Conservation (phyloP, 306 rosid genomes). For the Alnus glutinosa region DNA sequence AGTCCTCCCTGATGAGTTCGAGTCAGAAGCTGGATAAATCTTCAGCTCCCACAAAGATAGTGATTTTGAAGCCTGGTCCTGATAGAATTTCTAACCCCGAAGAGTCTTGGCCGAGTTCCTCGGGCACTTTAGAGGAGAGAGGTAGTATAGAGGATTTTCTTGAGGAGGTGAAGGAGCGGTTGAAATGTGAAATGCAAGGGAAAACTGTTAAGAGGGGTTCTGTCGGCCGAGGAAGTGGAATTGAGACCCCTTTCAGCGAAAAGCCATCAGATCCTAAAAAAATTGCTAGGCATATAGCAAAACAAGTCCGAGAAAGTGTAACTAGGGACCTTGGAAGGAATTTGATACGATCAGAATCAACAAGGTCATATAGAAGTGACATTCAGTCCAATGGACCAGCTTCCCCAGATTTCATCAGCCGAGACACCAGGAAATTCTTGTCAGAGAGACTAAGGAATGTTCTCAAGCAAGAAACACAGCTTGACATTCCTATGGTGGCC, state of each 20-base stretch:
- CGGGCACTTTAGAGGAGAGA: slow-evolving; percentile 57
- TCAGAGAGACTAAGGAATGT: slow-evolving; percentile 67
- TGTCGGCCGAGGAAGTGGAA: slow-evolving; percentile 75
- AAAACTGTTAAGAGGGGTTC: slow-evolving; percentile 53
- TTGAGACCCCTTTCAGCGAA: slow-evolving; percentile 75
- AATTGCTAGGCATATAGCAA: slow-evolving; percentile 71
- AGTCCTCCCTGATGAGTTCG: slow-evolving; percentile 49
- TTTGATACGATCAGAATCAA: slow-evolving; percentile 66
- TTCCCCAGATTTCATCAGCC: slow-evolving; percentile 62
- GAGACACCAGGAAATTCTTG: slow-evolving; percentile 71
- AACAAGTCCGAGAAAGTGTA: slow-evolving; percentile 71
- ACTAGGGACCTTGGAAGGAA: slow-evolving; percentile 60
- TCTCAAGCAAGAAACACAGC: slow-evolving; percentile 46
- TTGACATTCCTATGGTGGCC: slow-evolving; percentile 32
- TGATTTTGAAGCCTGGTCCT: slow-evolving; percentile 88
- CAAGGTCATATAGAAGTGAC: slow-evolving; percentile 70
- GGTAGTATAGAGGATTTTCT: slow-evolving; percentile 87
- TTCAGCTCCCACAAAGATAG: slow-evolving; percentile 72
- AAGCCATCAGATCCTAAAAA: slow-evolving; percentile 73
- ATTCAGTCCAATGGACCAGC: slow-evolving; percentile 52
- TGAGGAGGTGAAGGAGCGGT: slow-evolving; percentile 85
- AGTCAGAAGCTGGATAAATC: slow-evolving; percentile 38
- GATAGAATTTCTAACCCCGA: slow-evolving; percentile 58
- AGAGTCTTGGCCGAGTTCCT: slow-evolving; percentile 61
- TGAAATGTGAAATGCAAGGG: slow-evolving; percentile 79